Base-by-base conservation (phyloP, 139 green algal species). In the Closterium sp. region DNA sequence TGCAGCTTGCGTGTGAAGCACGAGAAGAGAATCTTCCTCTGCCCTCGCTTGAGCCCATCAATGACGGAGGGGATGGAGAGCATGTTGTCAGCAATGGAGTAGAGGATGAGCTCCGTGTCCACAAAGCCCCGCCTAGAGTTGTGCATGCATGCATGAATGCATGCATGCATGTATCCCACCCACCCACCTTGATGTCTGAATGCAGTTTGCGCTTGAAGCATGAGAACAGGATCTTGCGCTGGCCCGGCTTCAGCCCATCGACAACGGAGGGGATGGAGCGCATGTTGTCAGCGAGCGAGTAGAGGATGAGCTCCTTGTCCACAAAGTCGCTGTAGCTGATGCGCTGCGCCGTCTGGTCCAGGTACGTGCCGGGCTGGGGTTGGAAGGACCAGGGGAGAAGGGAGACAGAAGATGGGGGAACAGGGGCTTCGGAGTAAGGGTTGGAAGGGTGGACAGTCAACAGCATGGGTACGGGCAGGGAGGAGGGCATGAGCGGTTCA, bases 181-280 rank as follows among this genome's bases (percentile, higher is more conserved):
- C 45, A 70, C 3, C 45, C 45, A 87, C 79, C 79, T 87, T 87
- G 79, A 87, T 30, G 4, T 87, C 97, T 9, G 92, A 96, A 89
- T 97, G 97, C 13, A 99, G 96, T 92, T 99, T 99, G 84, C 97
- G 95, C 96, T 99, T 99, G 97, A 99, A 99, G 94, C 96, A 98
- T 87, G 96, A 95, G 93, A 97, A 99, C 70, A 99, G 91, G 95
- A 99, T 99, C 96, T 99, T 99, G 90, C 98, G 96, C 96, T 99
- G 98, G 2, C 97, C 97, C 2, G 98, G 97, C 96, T 99, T 99
- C 42, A 99, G 95, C 38, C 98, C 98, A 89, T 99, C 98, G 90
- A 99, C 93, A 94, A 99, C 96, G 92, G 85, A 96, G 62, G n/a
- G n/a, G n/a, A n/a, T n/a, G n/a, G n/a, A n/a, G n/a, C n/a, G n/a